Evolutionary conservation across 352 stramenopile species (phyloP).

Genomic region (Phytophthora pluvialis): DNA sequence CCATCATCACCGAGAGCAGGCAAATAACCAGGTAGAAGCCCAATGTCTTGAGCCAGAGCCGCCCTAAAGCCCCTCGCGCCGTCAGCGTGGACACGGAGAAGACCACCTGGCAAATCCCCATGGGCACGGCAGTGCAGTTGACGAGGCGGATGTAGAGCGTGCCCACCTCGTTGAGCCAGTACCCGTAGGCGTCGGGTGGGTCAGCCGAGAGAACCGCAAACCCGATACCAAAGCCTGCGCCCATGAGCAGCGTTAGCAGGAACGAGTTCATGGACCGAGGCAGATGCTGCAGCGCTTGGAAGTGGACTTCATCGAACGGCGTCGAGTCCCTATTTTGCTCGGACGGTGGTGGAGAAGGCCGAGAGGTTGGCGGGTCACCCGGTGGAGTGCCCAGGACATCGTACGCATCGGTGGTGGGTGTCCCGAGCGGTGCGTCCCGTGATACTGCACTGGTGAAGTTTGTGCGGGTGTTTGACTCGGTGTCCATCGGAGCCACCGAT

Average conservation of each 20-base stretch:
- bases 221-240: slow-evolving; percentile 46
- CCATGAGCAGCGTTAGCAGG: slow-evolving; percentile 49
- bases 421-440: slow-evolving; percentile 27
- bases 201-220: slow-evolving; percentile 40
- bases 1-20: slow-evolving; percentile 35
- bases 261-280: slow-evolving; percentile 51
- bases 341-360: slow-evolving; percentile 28
- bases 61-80: slow-evolving; percentile 44
- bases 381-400: slow-evolving; percentile 60
- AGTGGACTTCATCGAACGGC: slow-evolving; percentile 28
- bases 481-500: slow-evolving; percentile 22
- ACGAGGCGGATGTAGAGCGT: slow-evolving; percentile 64
- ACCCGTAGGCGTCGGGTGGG: slow-evolving; percentile 38
- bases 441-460: slow-evolving; percentile 45
- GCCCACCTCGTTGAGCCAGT: slow-evolving; percentile 65
- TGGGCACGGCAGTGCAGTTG: slow-evolving; percentile 60
- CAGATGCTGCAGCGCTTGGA: slow-evolving; percentile 26
- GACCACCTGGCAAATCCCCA: slow-evolving; percentile 73
- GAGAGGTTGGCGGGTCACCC: slow-evolving; percentile 46
- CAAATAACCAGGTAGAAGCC: slow-evolving; percentile 44
- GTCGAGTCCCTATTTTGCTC: slow-evolving; percentile 23
- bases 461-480: slow-evolving; percentile 47
- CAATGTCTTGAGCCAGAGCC: slow-evolving; percentile 51
- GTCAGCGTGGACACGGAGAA: slow-evolving; percentile 57
- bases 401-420: slow-evolving; percentile 52